A percentile compares a stretch with the other conserved stretches of the same genome.
phyloP scores from a whole-genome alignment of 176 grass and related monocot species.

The Raddia distichophylla region DNA sequence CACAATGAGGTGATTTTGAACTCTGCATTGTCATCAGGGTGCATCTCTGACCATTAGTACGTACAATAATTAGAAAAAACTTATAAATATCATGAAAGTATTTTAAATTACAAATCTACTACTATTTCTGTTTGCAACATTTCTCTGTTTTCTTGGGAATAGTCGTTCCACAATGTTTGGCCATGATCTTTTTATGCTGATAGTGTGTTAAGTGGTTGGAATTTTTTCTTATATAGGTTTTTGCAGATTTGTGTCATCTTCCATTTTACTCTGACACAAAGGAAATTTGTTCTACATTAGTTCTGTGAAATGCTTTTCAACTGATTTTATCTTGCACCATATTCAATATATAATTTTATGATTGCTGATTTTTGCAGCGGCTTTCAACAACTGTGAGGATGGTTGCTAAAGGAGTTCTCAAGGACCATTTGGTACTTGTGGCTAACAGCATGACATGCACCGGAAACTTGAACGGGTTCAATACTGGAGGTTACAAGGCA shows the following conservation, averaged over 20 bases:
- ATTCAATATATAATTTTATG: slow-evolving; percentile 15
- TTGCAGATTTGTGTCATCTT: background rate
- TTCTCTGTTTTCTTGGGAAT: background rate
- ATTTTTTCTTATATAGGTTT: background rate
- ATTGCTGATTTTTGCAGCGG: slow-evolving; percentile 61
- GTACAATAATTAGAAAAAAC: background rate
- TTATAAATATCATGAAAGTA: background rate
- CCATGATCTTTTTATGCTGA: slow-evolving; percentile 7
- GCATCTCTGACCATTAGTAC: background rate
- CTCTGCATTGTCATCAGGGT: background rate
- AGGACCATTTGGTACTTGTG: slow-evolving; percentile 87
- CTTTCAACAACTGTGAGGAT: slow-evolving; percentile 68
- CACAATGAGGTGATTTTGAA: slow-evolving; percentile 2
- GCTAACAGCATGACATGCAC: slow-evolving; percentile 91
- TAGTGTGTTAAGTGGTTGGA: background rate
- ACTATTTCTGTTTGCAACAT: background rate
- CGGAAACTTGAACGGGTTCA: slow-evolving; percentile 86
- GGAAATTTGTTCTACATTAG: background rate
- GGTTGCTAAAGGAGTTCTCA: slow-evolving; percentile 82
- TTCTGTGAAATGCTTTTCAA: background rate
- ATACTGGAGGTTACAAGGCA: slow-evolving; percentile 76
- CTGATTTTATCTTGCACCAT: slow-evolving; percentile 11
- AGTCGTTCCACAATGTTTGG: background rate
- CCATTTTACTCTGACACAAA: background rate
- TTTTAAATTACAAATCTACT: background rate